Evolutionary conservation across 148 eudicot species (phyloP).

Genomic region (Diospyros lotus): DNA sequence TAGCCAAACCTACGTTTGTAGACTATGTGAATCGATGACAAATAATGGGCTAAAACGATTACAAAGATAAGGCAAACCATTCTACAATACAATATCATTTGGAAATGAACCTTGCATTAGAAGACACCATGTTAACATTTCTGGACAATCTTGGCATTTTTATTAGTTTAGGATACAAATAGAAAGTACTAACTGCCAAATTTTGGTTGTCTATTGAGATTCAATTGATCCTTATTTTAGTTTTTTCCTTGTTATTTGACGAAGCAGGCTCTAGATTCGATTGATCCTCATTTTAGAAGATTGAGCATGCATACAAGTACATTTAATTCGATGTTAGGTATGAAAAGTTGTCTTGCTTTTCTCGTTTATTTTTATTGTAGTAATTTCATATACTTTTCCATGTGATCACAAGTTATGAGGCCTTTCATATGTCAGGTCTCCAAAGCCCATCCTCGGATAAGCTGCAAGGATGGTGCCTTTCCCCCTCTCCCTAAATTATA

Average conservation of each 20-base stretch:
- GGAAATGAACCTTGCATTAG: not conserved
- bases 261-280: slow-evolving; percentile 77
- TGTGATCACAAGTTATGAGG: no score
- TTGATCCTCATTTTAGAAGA: slow-evolving; percentile 90
- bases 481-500: no score
- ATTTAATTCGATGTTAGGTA: slow-evolving; percentile 53
- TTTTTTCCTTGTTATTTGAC: slow-evolving; percentile 2
- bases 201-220: not conserved
- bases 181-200: not conserved
- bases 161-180: not conserved
- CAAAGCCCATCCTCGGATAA: no score
- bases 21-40: not conserved
- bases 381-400: no score
- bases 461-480: no score
- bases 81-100: not conserved
- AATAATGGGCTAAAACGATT: not conserved
- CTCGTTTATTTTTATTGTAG: no score
- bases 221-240: not conserved
- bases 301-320: slow-evolving; percentile 89
- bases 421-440: no score
- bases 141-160: not conserved
- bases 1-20: not conserved
- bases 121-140: not conserved
- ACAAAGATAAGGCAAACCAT: not conserved
- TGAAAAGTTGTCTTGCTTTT: no score